Base-by-base conservation (phyloP, 495 filamentous ascomycete species). In the Aspergillus sclerotioniger region DNA sequence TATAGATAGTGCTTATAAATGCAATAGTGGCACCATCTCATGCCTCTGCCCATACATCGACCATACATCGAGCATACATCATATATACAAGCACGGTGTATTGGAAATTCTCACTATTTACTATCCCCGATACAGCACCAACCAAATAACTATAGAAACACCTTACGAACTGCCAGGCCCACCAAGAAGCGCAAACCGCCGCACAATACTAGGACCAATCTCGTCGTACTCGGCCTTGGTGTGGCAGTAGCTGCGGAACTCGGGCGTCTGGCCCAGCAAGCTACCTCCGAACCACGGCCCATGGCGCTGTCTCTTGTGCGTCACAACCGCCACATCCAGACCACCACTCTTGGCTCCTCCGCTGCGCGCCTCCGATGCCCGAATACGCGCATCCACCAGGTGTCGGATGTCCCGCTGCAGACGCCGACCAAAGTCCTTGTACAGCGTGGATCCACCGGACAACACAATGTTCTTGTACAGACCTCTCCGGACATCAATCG, bases 381-480 rank as follows among this genome's bases (percentile, higher is more conserved):
- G 86, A 51, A 96, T 90, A 59, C 96, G 87, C 52, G 86, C 90
- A 69, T 98, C 93, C 32, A 97, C 94, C 35, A 98, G 80, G 67
- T 96, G 89, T 67, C 90, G 88, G 76, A 98, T 98, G 68, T 98
- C 95, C 63, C 94, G 86, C 73, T 98, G 94, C 77, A 98, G 79
- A 67, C 94, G 84, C 54, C 94, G 85, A 20, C 94, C 94, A 72
- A 98, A 98, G 74, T 96, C 91, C 76, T 96, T 95, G 81, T 96
- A 98, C 54, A 98, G 79, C 10, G 94, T 98, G 53, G 91, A 96
- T 54, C 94, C 94, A 62, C 94, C 94, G 8, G 93, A 97, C 33
- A 98, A 81, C 6, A 98, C 94, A 75, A 98, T 98, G 74, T 98
- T 98, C 87, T 98, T 98, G 81, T 98, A 98, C 7, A 98, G 84